Evolutionary conservation across 495 filamentous ascomycete species (phyloP), one percentile per base, ranked within the genome.

Genomic region (Parathielavia appendiculata): DNA sequence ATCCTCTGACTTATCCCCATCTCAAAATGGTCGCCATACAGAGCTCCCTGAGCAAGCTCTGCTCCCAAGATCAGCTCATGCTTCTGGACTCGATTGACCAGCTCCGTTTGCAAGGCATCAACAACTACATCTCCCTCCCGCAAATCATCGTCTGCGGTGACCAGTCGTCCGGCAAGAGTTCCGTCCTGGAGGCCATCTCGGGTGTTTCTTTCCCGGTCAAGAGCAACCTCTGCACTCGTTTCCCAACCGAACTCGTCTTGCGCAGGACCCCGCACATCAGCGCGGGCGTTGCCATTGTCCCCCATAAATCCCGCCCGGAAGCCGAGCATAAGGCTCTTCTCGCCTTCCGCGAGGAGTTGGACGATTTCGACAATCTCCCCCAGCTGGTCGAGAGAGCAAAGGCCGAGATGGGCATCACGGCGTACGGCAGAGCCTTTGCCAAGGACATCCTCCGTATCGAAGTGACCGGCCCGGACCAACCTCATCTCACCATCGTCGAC

Each of bases 381-480:
- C 44, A 51, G 0, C 53, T 83, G 9, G 73, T 83, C 12, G 76
- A 81, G 10, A 69, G 73, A 19, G 81, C 79, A 13, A 80, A 80
- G 48, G 61, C 57, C 1, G 55, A 51, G 13, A 35, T 50, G 26
- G 47, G 47, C 32, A 36, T 50, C 47, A 50, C 47, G 3, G 30
- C 49, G 7, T 35, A 51, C 17, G 34, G 77, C 1, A 74, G 66
- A 23, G 73, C 75, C 0, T 88, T 89, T 43, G 75, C 78, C 13
- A 75, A 80, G 20, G 87, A 90, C 66, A 73, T 88, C 19, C 79
- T 90, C 5, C 80, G 83, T n/a, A 69, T 91, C 43, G 86, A 89
- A 59, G 76, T 90, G 20, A 79, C 71, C 0, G 86, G 86, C 1
- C 85, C 87, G 0, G 71, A 75, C 10, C 74, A 79, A 32, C 85